A percentile compares a stretch with the other conserved stretches of the same genome.
phyloP scores from a whole-genome alignment of 2,329 filamentous ascomycete species.

The Fusarium annulatum region DNA sequence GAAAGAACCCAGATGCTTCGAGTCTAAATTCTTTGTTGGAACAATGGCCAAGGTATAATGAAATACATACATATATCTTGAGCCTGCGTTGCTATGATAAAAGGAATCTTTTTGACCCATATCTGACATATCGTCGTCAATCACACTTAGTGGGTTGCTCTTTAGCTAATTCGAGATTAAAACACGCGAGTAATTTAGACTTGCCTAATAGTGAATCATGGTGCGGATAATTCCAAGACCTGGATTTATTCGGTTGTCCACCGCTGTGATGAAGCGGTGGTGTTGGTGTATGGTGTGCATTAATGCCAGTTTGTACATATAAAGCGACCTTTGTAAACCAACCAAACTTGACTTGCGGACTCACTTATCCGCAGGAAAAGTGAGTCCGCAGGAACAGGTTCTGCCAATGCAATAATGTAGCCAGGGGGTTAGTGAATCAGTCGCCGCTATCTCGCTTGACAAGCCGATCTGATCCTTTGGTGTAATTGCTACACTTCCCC shows the following conservation, averaged over 20 bases:
- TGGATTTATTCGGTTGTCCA: not conserved
- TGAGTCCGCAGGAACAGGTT: constrained; percentile 21
- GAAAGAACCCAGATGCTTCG: constrained; percentile 14
- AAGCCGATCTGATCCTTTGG: constrained; percentile 25
- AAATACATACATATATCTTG: not conserved
- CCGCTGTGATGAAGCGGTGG: not conserved
- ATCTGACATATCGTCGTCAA: not conserved
- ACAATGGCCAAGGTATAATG: not conserved
- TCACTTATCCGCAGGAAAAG: constrained; percentile 16
- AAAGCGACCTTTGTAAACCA: not conserved
- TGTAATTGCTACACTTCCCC: constrained; percentile 22
- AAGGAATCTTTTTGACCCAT: not conserved
- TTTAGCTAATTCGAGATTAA: constrained; percentile 8
- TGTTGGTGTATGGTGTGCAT: constrained; percentile 8
- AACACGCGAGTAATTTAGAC: constrained; percentile 2
- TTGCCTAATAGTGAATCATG: not conserved
- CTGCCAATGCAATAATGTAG: constrained; percentile 7
- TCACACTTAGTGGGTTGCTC: not conserved
- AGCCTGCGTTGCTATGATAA: not conserved
- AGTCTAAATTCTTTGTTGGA: not conserved
- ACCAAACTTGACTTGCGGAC: not conserved
- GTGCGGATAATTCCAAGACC: not conserved
- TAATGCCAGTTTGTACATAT: not conserved
- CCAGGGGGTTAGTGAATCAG: constrained; percentile 22
- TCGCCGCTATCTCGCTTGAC: constrained; percentile 36